Evolutionary conservation across 148 eudicot species (phyloP).

Genomic region (Chenopodium formosanum): DNA sequence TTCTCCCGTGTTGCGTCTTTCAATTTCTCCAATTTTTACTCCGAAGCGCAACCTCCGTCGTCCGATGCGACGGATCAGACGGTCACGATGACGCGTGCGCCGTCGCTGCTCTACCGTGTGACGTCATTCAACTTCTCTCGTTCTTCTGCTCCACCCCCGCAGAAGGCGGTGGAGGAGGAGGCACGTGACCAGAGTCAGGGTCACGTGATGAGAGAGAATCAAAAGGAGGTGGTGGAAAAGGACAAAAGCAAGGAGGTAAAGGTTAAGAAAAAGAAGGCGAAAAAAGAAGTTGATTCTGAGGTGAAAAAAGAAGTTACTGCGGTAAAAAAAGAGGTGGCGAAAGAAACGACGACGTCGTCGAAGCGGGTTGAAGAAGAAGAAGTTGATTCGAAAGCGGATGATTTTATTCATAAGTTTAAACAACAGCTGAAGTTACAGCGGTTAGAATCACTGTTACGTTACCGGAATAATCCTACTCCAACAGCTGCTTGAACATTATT

Average conservation of each 20-base stretch:
- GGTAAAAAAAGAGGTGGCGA: background rate
- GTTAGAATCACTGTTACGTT: conserved; percentile 61
- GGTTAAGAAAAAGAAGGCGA: conserved; percentile 34
- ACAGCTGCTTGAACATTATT: background rate
- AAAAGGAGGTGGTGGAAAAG: background rate
- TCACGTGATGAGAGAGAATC: conserved; percentile 31
- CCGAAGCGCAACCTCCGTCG: background rate
- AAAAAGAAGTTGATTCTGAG: background rate
- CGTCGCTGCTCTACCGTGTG: conserved; percentile 39
- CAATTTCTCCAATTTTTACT: conserved; percentile 25
- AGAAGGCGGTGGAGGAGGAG: conserved; percentile 3
- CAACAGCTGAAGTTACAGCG: conserved; percentile 80
- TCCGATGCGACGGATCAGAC: background rate
- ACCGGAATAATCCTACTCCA: conserved; percentile 11
- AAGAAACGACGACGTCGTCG: conserved; percentile 29
- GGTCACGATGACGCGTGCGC: conserved; percentile 9
- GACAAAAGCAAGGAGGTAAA: conserved; percentile 23
- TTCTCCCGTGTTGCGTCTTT: conserved; percentile 56
- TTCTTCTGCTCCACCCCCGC: background rate
- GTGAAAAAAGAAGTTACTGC: background rate
- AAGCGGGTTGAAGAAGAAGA: conserved; percentile 37
- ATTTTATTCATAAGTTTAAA: conserved; percentile 62
- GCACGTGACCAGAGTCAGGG: background rate
- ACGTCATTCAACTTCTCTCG: conserved; percentile 30
- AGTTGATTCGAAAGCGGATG: conserved; percentile 76